phyloP scores from a whole-genome alignment of 163 green algal species.

The Coccomyxa subellipsoidea region DNA sequence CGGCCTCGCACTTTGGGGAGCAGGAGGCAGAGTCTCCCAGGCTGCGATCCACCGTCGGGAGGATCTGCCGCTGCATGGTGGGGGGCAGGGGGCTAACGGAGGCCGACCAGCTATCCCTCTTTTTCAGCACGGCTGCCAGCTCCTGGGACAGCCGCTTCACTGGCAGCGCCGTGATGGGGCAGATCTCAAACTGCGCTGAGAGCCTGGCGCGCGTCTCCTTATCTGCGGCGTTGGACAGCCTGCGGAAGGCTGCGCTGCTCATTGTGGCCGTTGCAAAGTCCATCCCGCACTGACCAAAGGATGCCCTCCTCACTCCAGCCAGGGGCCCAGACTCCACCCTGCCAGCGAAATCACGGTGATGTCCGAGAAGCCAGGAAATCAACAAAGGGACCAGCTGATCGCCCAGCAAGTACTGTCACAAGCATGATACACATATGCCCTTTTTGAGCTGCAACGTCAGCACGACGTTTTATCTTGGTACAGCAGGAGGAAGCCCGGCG shows the following conservation, averaged over 20 bases:
- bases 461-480: neutral
- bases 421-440: neutral
- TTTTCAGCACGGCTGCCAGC: neutral
- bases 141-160: constrained; percentile 1
- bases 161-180: neutral
- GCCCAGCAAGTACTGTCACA: no score
- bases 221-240: neutral
- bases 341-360: neutral
- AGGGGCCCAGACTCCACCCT: neutral
- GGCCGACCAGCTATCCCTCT: neutral
- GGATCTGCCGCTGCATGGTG: neutral
- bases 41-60: neutral
- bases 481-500: neutral
- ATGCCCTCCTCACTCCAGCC: neutral
- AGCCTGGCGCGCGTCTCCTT: neutral
- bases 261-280: neutral
- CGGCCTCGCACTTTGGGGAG: neutral
- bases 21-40: neutral
- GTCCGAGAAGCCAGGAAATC: neutral
- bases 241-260: neutral
- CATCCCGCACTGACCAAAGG: neutral
- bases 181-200: neutral
- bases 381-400: no score
- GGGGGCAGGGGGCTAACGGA: neutral
- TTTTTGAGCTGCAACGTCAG: neutral